phyloP scores from a whole-genome alignment of 257 asterid species.

The Striga asiatica region DNA sequence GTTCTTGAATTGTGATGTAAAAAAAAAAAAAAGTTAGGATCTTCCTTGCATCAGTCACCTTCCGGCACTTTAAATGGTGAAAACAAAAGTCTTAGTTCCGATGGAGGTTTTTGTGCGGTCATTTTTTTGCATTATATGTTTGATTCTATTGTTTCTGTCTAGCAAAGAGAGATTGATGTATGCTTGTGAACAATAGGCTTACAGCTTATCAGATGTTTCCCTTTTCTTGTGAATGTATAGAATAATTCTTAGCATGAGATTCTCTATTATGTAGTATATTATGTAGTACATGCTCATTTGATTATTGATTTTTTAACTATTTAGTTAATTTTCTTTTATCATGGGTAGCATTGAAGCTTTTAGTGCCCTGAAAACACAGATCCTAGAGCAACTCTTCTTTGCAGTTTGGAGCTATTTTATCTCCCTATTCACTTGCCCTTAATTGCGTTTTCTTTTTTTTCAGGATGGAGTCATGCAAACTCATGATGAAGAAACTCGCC shows the following conservation, averaged over 20 bases:
- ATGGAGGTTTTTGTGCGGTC: background rate
- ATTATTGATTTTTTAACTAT: too few relatives aligned
- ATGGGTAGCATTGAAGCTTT: too few relatives aligned
- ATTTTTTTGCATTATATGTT: too few relatives aligned
- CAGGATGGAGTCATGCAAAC: constrained; percentile 99
- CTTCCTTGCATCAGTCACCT: background rate
- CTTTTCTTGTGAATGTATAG: background rate
- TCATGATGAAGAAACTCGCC: constrained; percentile 97
- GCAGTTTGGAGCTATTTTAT: background rate
- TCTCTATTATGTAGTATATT: background rate
- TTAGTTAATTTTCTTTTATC: too few relatives aligned
- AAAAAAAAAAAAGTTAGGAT: background rate
- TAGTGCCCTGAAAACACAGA: too few relatives aligned
- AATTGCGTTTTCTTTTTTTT: constrained; percentile 7
- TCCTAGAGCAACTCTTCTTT: too few relatives aligned
- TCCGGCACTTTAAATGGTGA: background rate
- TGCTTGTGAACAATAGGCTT: too few relatives aligned
- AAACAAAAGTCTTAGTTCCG: background rate
- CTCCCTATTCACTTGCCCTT: constrained; percentile 7
- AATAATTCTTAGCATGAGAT: background rate
- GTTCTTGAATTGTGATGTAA: constrained; percentile 16
- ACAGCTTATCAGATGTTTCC: too few relatives aligned
- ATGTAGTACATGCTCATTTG: too few relatives aligned
- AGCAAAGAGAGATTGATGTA: too few relatives aligned
- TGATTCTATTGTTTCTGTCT: too few relatives aligned